Evolutionary conservation across 495 filamentous ascomycete species (phyloP).

Genomic region (Tuber brumale): DNA sequence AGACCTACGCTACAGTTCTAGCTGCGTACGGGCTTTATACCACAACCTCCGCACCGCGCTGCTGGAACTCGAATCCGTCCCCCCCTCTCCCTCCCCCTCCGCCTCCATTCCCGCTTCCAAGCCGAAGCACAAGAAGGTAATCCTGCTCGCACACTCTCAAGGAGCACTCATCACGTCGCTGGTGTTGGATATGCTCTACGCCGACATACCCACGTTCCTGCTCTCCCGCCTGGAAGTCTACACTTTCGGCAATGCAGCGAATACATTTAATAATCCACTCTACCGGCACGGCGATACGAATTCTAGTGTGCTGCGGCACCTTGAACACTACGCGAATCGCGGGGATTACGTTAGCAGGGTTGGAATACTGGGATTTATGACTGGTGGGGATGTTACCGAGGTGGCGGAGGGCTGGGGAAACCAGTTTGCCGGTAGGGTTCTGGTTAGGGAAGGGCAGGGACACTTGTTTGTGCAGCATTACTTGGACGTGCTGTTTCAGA

Average conservation of each 20-base stretch:
- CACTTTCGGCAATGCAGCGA: conserved; percentile 4
- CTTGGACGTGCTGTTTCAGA: conserved; percentile 3
- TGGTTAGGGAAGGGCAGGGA: neutral
- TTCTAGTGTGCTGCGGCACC: neutral
- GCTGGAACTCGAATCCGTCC: conserved; percentile 30
- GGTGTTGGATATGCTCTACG: conserved; percentile 4
- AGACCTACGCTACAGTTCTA: conserved; percentile 62
- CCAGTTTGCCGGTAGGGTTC: neutral
- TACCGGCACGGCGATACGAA: neutral
- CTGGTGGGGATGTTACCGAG: neutral
- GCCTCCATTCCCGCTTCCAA: neutral
- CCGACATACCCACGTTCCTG: neutral
- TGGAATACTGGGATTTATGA: neutral
- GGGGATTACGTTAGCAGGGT: neutral
- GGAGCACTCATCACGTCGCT: neutral
- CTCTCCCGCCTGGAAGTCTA: conserved; percentile 3
- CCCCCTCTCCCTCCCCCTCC: neutral
- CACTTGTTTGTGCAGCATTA: conserved; percentile 7
- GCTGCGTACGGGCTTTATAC: conserved; percentile 54
- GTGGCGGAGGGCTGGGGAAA: neutral
- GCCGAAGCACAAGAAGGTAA: neutral
- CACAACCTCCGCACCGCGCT: conserved; percentile 52
- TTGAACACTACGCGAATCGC: conserved; percentile 5
- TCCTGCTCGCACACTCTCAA: conserved; percentile 3
- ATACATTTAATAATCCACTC: neutral